These are phyloP conservation scores for Sugiyamaella qingdaonensis DNA, from an alignment of 805 yeast genomes.

Conservation along the genomic window DNA sequence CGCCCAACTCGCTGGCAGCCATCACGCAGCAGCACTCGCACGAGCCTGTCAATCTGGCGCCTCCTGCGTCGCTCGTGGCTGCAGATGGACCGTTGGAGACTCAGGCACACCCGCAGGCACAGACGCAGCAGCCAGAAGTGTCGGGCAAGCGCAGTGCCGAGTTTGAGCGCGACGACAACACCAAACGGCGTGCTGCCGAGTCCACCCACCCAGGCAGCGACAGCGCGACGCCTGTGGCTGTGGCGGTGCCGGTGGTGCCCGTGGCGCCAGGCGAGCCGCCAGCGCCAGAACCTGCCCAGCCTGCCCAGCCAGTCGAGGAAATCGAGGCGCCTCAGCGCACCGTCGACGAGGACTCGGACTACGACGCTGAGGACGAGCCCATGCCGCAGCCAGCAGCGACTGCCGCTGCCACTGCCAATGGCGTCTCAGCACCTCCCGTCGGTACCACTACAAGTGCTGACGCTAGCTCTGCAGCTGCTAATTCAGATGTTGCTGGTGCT, in stretches of 20 bases:
- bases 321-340: slow-evolving; percentile 33
- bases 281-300: slow-evolving; percentile 9
- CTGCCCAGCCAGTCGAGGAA: slow-evolving; percentile 1
- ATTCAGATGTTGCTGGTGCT: not conserved
- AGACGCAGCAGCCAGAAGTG: not conserved
- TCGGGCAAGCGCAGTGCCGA: not conserved
- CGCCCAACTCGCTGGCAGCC: no score
- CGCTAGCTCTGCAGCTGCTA: not conserved
- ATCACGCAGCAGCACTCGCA: not conserved
- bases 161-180: not conserved
- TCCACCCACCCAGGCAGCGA: not conserved
- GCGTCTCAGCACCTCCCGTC: not conserved
- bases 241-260: not conserved
- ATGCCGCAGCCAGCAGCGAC: not conserved
- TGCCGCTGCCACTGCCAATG: not conserved
- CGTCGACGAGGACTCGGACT: slow-evolving; percentile 44
- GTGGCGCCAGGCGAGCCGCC: slow-evolving; percentile 3
- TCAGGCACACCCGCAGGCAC: slow-evolving; percentile 17
- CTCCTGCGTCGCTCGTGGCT: not conserved
- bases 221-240: not conserved
- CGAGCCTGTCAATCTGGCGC: not conserved
- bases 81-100: slow-evolving; percentile 7
- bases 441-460: not conserved
- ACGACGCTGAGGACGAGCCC: slow-evolving; percentile 35
- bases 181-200: slow-evolving; percentile 3